phyloP scores from a whole-genome alignment of 345 rosid species.

The Limnanthes douglasii region DNA sequence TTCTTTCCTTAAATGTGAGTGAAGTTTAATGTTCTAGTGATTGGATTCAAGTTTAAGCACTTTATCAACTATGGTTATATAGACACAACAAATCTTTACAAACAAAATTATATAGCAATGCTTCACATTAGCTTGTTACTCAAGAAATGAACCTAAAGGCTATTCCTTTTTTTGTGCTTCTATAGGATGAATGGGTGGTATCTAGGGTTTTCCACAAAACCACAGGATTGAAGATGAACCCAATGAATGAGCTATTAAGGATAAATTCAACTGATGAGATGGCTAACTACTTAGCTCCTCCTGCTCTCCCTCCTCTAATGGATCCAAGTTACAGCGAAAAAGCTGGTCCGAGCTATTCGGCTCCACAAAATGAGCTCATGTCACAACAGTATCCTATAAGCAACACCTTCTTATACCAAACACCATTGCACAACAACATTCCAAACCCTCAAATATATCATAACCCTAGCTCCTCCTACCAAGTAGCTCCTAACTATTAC shows the following conservation, averaged over 20 bases:
- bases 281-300: conserved; percentile 17
- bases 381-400: too few relatives aligned
- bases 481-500: conserved; percentile 8
- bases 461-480: conserved; percentile 7
- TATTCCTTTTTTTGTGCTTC: conserved; percentile 1
- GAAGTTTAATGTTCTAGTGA: too few relatives aligned
- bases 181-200: conserved; percentile 97
- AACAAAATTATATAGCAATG: too few relatives aligned
- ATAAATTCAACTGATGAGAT: conserved; percentile 16
- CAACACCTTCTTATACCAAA: conserved; percentile 12
- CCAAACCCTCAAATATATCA: conserved; percentile 6
- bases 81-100: conserved; percentile 2
- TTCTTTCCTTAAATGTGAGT: conserved; percentile 8
- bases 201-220: conserved; percentile 89
- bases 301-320: conserved; percentile 21
- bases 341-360: not conserved
- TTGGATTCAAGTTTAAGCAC: conserved; percentile 6
- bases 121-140: too few relatives aligned
- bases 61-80: conserved; percentile 8
- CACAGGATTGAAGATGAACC: conserved; percentile 14
- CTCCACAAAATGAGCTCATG: too few relatives aligned
- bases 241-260: conserved; percentile 14
- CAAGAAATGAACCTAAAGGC: too few relatives aligned
- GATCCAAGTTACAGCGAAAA: conserved; percentile 8
- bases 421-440: conserved; percentile 9